Conservation (phyloP, 495 filamentous ascomycete species). For the Annulohypoxylon nitens region DNA sequence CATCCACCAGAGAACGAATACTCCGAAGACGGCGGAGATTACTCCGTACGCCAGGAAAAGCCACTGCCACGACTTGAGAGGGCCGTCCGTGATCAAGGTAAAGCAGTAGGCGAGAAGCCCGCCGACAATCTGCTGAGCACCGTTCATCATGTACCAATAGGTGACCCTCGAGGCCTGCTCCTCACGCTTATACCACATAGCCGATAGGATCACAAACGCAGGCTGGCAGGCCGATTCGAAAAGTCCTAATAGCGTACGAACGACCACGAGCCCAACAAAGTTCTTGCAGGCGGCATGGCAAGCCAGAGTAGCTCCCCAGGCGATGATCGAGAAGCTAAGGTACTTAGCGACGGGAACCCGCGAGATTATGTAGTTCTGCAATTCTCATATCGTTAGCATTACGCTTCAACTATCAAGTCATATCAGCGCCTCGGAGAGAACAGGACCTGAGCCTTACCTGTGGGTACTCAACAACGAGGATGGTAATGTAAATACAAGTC, state of each 20-base stretch:
- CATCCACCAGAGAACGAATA: conserved; percentile 70
- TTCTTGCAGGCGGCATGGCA: conserved; percentile 69
- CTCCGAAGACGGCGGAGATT: conserved; percentile 68
- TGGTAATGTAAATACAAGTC: conserved; percentile 67
- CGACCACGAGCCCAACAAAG: conserved; percentile 67
- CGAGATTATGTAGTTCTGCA: conserved; percentile 64
- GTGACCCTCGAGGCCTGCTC: conserved; percentile 75
- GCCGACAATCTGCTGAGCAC: conserved; percentile 68
- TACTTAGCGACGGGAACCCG: conserved; percentile 68
- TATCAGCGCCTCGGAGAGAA: neutral
- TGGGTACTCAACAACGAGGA: conserved; percentile 67
- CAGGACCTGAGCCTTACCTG: conserved; percentile 45
- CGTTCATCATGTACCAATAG: conserved; percentile 82
- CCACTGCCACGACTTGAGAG: conserved; percentile 66
- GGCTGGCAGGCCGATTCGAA: conserved; percentile 78
- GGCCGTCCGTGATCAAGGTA: conserved; percentile 60
- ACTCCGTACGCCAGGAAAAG: conserved; percentile 66
- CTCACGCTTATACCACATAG: conserved; percentile 80
- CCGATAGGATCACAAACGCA: conserved; percentile 69
- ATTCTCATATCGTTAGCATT: conserved; percentile 22
- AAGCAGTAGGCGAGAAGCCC: conserved; percentile 70
- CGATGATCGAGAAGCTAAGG: conserved; percentile 70
- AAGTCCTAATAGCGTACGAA: conserved; percentile 73
- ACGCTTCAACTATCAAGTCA: neutral
- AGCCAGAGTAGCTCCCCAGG: conserved; percentile 70